Evolutionary conservation across 2,329 filamentous ascomycete genomes (phyloP).

Genomic region (Sphaerulina musiva): DNA sequence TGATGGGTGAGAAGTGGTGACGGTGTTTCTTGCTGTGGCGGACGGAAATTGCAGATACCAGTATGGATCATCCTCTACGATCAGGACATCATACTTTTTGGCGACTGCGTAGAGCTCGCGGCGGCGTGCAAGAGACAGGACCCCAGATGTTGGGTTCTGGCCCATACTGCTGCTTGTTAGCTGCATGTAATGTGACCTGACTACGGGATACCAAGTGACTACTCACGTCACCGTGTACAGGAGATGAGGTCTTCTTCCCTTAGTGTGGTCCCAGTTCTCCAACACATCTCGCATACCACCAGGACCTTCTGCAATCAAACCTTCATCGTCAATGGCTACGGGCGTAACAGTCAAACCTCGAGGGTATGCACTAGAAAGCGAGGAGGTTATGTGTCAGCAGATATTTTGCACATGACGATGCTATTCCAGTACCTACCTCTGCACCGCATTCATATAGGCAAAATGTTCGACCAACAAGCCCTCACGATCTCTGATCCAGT

Average conservation of each 20-base stretch:
- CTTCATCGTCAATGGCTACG: slow-evolving; percentile 69
- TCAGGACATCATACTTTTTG: slow-evolving; percentile 78
- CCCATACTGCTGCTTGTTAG: slow-evolving; percentile 55
- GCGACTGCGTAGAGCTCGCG: slow-evolving; percentile 75
- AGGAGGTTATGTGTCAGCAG: no score
- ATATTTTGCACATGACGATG: no score
- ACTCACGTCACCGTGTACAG: slow-evolving; percentile 86
- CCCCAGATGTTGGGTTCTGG: slow-evolving; percentile 78
- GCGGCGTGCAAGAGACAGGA: slow-evolving; percentile 65
- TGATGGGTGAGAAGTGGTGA: slow-evolving; percentile 23
- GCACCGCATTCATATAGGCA: slow-evolving; percentile 70
- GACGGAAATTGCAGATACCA: slow-evolving; percentile 86
- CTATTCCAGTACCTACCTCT: slow-evolving; percentile 37
- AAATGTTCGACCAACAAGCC: slow-evolving; percentile 74
- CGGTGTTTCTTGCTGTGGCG: slow-evolving; percentile 43
- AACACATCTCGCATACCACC: slow-evolving; percentile 73
- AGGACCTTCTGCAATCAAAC: slow-evolving; percentile 67
- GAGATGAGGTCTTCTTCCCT: slow-evolving; percentile 70
- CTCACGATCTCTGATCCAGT: slow-evolving; percentile 63
- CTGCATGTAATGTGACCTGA: not conserved
- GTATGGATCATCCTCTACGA: slow-evolving; percentile 91
- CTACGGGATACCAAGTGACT: not conserved
- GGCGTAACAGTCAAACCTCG: slow-evolving; percentile 66
- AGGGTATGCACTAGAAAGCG: slow-evolving; percentile 43
- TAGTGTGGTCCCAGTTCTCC: slow-evolving; percentile 69